Evolutionary conservation across 31 red algal species (phyloP).

Genomic region (Asparagopsis taxiformis): DNA sequence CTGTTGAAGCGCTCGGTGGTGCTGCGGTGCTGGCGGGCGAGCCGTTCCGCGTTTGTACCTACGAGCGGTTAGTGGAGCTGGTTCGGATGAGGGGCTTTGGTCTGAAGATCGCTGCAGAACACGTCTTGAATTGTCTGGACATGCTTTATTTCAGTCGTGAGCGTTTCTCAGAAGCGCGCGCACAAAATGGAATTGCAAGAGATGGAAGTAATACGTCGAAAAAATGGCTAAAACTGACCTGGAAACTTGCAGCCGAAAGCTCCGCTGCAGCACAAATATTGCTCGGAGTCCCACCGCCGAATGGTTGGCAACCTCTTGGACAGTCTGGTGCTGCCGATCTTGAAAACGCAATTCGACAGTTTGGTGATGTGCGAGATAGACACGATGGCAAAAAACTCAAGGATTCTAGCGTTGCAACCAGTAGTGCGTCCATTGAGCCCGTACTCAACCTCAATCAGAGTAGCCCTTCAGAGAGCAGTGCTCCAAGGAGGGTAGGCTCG

Average conservation of each 20-base stretch:
- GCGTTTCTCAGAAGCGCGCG: conserved; percentile 60
- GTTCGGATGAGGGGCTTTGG: conserved; percentile 68
- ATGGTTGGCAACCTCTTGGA: conserved; percentile 65
- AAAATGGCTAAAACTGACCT: conserved; percentile 54
- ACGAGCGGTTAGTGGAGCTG: conserved; percentile 69
- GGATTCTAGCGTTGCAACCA: not conserved
- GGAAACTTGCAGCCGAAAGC: conserved; percentile 57
- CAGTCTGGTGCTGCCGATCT: conserved; percentile 42
- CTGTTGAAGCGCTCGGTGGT: conserved; percentile 71
- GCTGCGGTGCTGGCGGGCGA: conserved; percentile 77
- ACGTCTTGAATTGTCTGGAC: conserved; percentile 60
- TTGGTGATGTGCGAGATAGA: conserved; percentile 52
- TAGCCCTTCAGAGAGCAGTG: not conserved
- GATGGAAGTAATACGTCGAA: conserved; percentile 34
- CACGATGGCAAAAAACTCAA: conserved; percentile 19
- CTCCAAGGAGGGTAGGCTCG: not conserved
- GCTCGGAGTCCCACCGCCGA: conserved; percentile 68
- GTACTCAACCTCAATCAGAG: conserved; percentile 1
- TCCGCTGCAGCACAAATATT: conserved; percentile 59
- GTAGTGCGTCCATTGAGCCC: not conserved
- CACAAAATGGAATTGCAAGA: conserved; percentile 34
- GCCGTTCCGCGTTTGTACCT: conserved; percentile 66
- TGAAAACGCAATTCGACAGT: conserved; percentile 38
- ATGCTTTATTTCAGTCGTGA: conserved; percentile 62
- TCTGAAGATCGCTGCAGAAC: conserved; percentile 54